Base-by-base conservation (phyloP, 2,329 filamentous ascomycete genomes). In the Xylariales sp. region DNA sequence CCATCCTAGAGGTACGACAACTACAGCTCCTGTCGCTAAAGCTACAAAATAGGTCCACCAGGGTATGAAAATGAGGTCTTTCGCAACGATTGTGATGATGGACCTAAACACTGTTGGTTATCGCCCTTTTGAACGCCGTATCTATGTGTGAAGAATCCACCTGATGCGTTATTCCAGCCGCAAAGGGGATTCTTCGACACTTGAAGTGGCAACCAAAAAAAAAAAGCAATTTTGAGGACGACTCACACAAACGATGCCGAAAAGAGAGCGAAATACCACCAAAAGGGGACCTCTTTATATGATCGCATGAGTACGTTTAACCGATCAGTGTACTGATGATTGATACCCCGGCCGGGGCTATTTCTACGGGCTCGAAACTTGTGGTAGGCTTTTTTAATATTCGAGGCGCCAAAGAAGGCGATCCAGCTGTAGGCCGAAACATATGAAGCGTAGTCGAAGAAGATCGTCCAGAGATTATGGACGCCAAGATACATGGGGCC, bases 401-500 rank as follows among this genome's bases (percentile, higher is more conserved):
- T 81, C 0, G 79, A 71, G 49, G 79, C 86, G 0, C 87, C 85
- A 64, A 89, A 89, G 0, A 87, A 82, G 3, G 78, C 78, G 75
- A 89, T 86, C 87, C 87, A 90, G 5, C 84, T 83, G 55, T 89
- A 80, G 0, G 86, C 86, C 0, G 87, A 88, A 0, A 85, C 82
- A 64, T 88, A 85, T 8, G 86, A 84, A 5, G 87, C 86, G 64
- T 89, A 89, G 73, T 87, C 86, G 74, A 88, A 89, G 77, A 89
- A 89, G 68, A 86, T 86, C 3, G 78, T 76, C 87, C 87, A 90
- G 3, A 88, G 80, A 49, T 84, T 82, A 67, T 89, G 88, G 0
- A 86, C 78, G 1, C 87, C 85, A 61, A 88, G 83, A 69, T 87
- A 88, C n/a, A 87, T 80, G 1, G 84, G 84, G 0, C 87, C 87